A percentile compares a stretch with the other conserved stretches of the same genome.
Evolutionary conservation across 352 stramenopile genomes (phyloP).

Genomic region (Phytophthora citricola): DNA sequence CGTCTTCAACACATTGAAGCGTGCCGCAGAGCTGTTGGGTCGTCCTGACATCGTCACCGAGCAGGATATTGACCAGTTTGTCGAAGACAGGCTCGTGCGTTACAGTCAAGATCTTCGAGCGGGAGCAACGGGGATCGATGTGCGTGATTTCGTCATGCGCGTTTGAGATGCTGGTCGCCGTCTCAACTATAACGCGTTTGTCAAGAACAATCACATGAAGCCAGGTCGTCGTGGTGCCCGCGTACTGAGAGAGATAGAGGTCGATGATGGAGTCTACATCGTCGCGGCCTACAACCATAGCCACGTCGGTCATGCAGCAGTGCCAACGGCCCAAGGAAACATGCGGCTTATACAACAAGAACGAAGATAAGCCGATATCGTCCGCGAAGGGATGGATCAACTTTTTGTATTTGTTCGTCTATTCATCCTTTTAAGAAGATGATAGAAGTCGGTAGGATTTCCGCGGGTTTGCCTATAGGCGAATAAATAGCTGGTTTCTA

Average conservation of each 20-base stretch:
- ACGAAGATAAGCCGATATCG: conserved; percentile 11
- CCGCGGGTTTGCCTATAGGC: conserved; percentile 4
- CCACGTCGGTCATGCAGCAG: conserved; percentile 1
- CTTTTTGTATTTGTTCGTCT: conserved; percentile 11
- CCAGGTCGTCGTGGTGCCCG: background rate
- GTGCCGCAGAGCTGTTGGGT: conserved; percentile 1
- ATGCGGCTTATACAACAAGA: conserved; percentile 7
- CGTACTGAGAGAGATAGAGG: conserved; percentile 2
- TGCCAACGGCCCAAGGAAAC: conserved; percentile 3
- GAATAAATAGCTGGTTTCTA: too few relatives aligned
- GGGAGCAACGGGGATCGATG: conserved; percentile 3
- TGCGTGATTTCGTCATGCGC: background rate
- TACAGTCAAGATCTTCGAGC: background rate
- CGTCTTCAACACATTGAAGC: conserved; percentile 1
- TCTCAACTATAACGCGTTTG: conserved; percentile 9
- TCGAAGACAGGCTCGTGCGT: background rate
- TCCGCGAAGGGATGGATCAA: conserved; percentile 8
- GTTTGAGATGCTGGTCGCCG: conserved; percentile 9
- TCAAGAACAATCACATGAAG: conserved; percentile 4
- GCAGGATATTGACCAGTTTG: background rate
- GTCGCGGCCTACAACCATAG: conserved; percentile 10
- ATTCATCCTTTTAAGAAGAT: conserved; percentile 11
- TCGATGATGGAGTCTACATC: background rate
- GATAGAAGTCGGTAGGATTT: conserved; percentile 12
- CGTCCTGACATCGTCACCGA: background rate